Conservation (phyloP, 2,329 filamentous ascomycete genomes). For the Penicillium concentricum region DNA sequence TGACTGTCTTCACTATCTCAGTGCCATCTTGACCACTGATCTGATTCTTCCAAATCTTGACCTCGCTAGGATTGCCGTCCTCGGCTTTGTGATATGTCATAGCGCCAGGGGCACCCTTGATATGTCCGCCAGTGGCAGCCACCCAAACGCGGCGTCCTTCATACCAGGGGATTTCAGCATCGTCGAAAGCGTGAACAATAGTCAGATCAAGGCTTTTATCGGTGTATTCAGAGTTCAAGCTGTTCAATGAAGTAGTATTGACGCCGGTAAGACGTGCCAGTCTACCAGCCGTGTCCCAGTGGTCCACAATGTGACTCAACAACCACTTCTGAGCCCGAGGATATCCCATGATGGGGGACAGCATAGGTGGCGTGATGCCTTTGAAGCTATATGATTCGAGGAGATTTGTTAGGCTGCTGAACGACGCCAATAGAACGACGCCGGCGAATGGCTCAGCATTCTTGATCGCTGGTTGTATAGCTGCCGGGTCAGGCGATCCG, state of each 20-base stretch:
- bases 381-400: constrained; percentile 74
- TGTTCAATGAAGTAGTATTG: constrained; percentile 29
- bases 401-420: constrained; percentile 71
- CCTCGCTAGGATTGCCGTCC: constrained; percentile 31
- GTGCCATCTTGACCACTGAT: constrained; percentile 16
- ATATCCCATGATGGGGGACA: constrained; percentile 70
- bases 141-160: constrained; percentile 44
- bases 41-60: constrained; percentile 40
- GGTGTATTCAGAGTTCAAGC: constrained; percentile 55
- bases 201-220: constrained; percentile 60
- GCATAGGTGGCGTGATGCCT: constrained; percentile 70
- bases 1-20: constrained; percentile 37
- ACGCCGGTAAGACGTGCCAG: constrained; percentile 49
- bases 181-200: constrained; percentile 77
- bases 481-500: constrained; percentile 32
- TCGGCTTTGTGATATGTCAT: constrained; percentile 32
- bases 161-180: constrained; percentile 75
- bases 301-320: constrained; percentile 67
- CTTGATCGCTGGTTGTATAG: constrained; percentile 43
- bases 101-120: constrained; percentile 26
- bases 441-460: constrained; percentile 68
- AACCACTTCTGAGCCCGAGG: constrained; percentile 64
- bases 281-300: constrained; percentile 72
- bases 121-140: constrained; percentile 34
- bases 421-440: constrained; percentile 75